These are phyloP conservation scores for Exsudoporus frostii DNA, from an alignment of 768 basidiomycete species.

Conservation along the genomic window DNA sequence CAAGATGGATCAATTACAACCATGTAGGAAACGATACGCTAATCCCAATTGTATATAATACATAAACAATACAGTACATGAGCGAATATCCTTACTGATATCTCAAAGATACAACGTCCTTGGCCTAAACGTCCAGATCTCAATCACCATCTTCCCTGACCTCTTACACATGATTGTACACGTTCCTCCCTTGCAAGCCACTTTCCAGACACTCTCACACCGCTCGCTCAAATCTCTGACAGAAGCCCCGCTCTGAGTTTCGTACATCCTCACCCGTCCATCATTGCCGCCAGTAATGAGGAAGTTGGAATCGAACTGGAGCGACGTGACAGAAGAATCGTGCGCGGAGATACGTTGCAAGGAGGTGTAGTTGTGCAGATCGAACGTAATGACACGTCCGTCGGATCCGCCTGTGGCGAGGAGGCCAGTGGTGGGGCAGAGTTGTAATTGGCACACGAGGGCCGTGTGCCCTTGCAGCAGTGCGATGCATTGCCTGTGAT, in stretches of 20 bases:
- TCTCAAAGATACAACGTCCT: constrained; percentile 17
- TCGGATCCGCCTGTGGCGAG: constrained; percentile 87
- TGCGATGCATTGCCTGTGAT: constrained; percentile 68
- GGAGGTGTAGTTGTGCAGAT: constrained; percentile 43
- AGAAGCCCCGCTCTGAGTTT: constrained; percentile 56
- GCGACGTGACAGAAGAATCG: constrained; percentile 79
- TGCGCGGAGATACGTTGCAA: constrained; percentile 80
- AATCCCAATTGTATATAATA: not conserved
- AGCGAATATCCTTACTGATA: constrained; percentile 5
- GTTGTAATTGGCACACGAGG: constrained; percentile 87
- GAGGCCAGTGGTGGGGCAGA: constrained; percentile 50
- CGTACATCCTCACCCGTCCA: constrained; percentile 75
- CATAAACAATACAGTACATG: constrained; percentile 11
- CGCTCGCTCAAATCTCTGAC: constrained; percentile 76
- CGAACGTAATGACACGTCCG: constrained; percentile 77
- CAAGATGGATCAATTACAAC: not conserved
- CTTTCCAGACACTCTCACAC: constrained; percentile 87
- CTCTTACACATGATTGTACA: constrained; percentile 82
- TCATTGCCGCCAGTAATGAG: constrained; percentile 86
- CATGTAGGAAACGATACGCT: not conserved
- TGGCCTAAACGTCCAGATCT: constrained; percentile 78
- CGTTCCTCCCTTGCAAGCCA: constrained; percentile 66
- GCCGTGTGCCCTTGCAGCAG: constrained; percentile 89
- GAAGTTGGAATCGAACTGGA: constrained; percentile 83
- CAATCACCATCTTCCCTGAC: constrained; percentile 79